Base-by-base conservation (phyloP, 1,284 basidiomycete species). In the Tylopilus orsonianus region DNA sequence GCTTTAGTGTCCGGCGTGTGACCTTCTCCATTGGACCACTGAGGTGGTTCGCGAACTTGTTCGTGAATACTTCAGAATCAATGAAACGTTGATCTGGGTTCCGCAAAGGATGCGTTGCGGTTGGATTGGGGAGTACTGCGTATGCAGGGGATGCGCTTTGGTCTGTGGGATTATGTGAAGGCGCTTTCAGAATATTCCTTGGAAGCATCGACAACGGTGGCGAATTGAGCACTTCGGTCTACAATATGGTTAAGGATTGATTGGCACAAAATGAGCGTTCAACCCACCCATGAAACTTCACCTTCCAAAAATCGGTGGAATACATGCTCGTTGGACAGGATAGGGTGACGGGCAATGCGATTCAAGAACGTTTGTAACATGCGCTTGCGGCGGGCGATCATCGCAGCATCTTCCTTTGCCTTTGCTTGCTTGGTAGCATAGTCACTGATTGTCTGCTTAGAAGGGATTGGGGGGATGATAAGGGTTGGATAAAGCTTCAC, bases 351-450 rank as follows among this genome's bases (percentile, higher is more conserved):
- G 16, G 86, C 87, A 49, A 96, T 71, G 41, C 97, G 81, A 60
- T 94, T 94, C 38, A 99, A 74, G 71, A 99, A 99, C 13, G 92
- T 94, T 66, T 95, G 91, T 20, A 99, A 77, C 85, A 98, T 93
- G 33, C 97, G 85, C 67, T 93, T 96, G 42, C 97, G 81, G 49
- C 90, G 78, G 0, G 93, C 85, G 64, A 99, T 97, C 73, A 98
- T 85, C 2, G 87, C 83, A 1, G 88, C 85, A 63, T 99, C 97
- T 64, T 99, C 95, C 66, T 97, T 98, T 10, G 96, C 96, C 70
- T 96, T 97, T 14, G 80, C 86, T 66, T 97, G 96, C 71, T 98
- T 97, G 53, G 95, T 88, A 0, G 97, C 97, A 74, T 99, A 99
- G 63, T 99, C 97, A 23, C 92, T 83, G 24, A 99, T 77, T 2